Evolutionary conservation across 805 yeast species (phyloP), one percentile per base, ranked within the genome.

Genomic region (Candida khao-thaluensis): DNA sequence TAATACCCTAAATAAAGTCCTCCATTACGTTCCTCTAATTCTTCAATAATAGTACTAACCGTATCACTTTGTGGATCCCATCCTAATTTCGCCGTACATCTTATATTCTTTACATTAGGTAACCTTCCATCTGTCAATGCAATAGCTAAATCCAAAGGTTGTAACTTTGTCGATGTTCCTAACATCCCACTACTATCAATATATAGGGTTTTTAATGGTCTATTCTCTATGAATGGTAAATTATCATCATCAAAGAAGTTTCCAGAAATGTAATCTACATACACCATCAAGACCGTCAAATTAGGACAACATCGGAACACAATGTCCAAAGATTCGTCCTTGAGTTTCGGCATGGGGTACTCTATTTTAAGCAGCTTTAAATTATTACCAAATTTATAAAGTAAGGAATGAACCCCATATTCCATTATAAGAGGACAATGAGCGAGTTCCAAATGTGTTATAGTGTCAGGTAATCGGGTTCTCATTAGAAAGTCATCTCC

Each of bases 261-360:
- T 14, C 71, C 61, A 3, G 85, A 66, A 11, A 82, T 60, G 54
- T 93, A 91, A 59, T 91, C 97, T 2, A 89, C 90, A 40, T 89
- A 77, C 5, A 88, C 66, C 52, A 80, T 82, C 18, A 89, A 62
- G 10, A 75, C 69, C 6, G 58, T 49, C 38, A 93, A 64, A 42
- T 82, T 75, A 3, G 96, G 95, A 58, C 98, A 91, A 53, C 79
- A 79, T 11, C 73, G 60, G 50, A 91, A 81, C 1, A 86, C 73
- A 36, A 72, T 66, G 59, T 93, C 96, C 50, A 90, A 64, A 0
- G 95, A 80, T 45, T 77, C 76, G 7, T 75, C 79, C 22, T 74
- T 69, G 22, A 91, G 64, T 2, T 81, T 78, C 0, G 96, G 96
- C 90, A 91, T 79, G 2, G 99, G 99, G 53, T 86, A 93, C 45